Evolutionary conservation across 208 protist genomes (phyloP), one percentile per base, ranked within the genome.

Genomic region (Leishmania major): DNA sequence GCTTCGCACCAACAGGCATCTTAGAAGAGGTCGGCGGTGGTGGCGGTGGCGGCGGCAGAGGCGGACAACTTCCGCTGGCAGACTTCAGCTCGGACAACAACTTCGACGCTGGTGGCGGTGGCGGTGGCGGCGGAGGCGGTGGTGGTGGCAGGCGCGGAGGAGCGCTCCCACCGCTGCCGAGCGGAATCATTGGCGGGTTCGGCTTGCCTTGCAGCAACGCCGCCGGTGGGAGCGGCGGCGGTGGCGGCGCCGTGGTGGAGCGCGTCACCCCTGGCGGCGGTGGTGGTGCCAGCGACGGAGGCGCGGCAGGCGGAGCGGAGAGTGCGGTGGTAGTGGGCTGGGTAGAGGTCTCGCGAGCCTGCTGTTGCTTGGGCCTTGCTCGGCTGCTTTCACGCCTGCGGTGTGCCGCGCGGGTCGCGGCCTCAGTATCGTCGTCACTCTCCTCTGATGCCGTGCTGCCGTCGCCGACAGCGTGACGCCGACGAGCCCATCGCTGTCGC

Each of bases 191-290:
- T 49, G 77, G 75, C 59, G 70, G 74, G 66, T 76, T 77, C 31
- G 72, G 35, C 69, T 35, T 11, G 4, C 83, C 75, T 55, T 79
- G 69, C n/a, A 84, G 75, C 8, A 80, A 53, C 53, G 78, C 45
- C 1, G 80, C 7, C 2, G 66, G 82, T 19, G 77, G 77, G 69
- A 78, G 82, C 53, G 86, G 85, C n/a, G 86, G 87, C 19, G 86
- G 89, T 51, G 83, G 84, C 31, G 79, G 80, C 7, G 84, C 81
- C 2, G 81, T 83, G 3, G 77, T 85, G 22, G 73, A 81, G 25
- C 37, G 75, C 57, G 75, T 90, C 40, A 89, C 80, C 8, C 81
- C 87, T 69, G 89, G 88, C 15, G 79, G 84, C 4, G 83, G 78
- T 22, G 84, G 84, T 17, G 76, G 75, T 66, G 22, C 69, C 25